phyloP scores from a whole-genome alignment of 148 eudicot species.

The Chenopodium album region DNA sequence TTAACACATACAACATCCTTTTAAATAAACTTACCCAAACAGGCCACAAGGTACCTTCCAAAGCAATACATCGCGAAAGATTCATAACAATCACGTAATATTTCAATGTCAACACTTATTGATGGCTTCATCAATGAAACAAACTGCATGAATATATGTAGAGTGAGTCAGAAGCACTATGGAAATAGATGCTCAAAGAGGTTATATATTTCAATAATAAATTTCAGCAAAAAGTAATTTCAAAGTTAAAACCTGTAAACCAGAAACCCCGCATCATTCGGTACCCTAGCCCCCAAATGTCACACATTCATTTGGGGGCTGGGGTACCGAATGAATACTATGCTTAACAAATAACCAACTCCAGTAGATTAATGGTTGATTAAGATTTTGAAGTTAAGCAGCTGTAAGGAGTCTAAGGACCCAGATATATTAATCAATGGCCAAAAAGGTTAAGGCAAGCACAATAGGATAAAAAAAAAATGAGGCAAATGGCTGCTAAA shows the following conservation, averaged over 20 bases:
- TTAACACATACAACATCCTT: constrained; percentile 4
- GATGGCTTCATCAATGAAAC: constrained; percentile 78
- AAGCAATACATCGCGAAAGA: constrained; percentile 99
- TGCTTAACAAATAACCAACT: no score
- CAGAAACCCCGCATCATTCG: neutral
- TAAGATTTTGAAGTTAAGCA: no score
- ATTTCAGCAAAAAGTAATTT: neutral
- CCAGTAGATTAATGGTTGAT: no score
- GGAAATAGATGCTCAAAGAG: neutral
- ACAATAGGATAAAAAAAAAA: neutral
- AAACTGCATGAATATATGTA: constrained; percentile 54
- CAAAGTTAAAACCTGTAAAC: neutral
- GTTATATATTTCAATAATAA: neutral
- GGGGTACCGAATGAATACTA: no score
- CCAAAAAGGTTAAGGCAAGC: neutral
- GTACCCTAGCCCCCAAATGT: neutral
- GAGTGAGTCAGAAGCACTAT: constrained; percentile 4
- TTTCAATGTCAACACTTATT: constrained; percentile 90
- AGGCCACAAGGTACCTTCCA: constrained; percentile 94
- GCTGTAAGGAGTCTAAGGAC: neutral
- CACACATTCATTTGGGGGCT: no score
- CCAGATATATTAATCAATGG: neutral
- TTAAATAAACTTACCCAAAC: constrained; percentile 66
- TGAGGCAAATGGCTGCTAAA: neutral
- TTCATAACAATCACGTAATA: constrained; percentile 95